These are phyloP conservation scores for Ilyonectria mors-panacis DNA, from an alignment of 2,329 filamentous ascomycete genomes.

Conservation along the genomic window DNA sequence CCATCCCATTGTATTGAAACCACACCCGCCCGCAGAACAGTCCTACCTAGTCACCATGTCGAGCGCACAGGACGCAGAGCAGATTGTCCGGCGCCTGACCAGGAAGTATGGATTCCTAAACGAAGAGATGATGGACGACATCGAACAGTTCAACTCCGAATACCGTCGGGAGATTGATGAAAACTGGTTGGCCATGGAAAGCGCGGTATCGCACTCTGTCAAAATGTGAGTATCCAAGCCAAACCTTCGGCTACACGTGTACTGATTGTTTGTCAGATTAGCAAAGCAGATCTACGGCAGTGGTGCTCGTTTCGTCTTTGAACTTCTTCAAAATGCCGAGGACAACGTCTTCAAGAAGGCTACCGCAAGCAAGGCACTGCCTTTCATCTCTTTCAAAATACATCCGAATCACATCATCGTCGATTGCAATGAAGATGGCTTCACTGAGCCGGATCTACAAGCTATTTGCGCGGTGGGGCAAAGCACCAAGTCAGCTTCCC, in stretches of 20 bases:
- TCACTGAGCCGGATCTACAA: slow-evolving; percentile 19
- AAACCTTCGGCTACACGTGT: not conserved
- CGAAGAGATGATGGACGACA: slow-evolving; percentile 38
- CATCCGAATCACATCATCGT: slow-evolving; percentile 32
- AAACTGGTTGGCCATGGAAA: slow-evolving; percentile 37
- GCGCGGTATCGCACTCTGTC: slow-evolving; percentile 29
- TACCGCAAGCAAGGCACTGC: fast-evolving
- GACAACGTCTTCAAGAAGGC: slow-evolving; percentile 32
- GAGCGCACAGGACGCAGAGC: slow-evolving; percentile 29
- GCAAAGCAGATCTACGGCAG: slow-evolving; percentile 39
- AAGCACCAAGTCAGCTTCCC: slow-evolving; percentile 31
- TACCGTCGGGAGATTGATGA: slow-evolving; percentile 38
- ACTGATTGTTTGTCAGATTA: slow-evolving; percentile 20
- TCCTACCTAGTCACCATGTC: slow-evolving; percentile 25
- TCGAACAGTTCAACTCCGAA: slow-evolving; percentile 27
- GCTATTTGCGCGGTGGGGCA: slow-evolving; percentile 38
- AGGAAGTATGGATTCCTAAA: slow-evolving; percentile 29
- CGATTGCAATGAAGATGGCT: slow-evolving; percentile 40
- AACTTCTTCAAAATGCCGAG: slow-evolving; percentile 41
- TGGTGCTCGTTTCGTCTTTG: slow-evolving; percentile 39
- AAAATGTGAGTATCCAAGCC: slow-evolving; percentile 29
- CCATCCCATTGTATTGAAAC: slow-evolving; percentile 5
- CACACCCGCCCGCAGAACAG: not conserved
- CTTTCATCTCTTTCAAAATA: slow-evolving; percentile 36
- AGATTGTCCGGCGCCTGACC: slow-evolving; percentile 32